Evolutionary conservation across 192 early-diverging fungal genomes (phyloP).

Genomic region (Coemansia sp.): DNA sequence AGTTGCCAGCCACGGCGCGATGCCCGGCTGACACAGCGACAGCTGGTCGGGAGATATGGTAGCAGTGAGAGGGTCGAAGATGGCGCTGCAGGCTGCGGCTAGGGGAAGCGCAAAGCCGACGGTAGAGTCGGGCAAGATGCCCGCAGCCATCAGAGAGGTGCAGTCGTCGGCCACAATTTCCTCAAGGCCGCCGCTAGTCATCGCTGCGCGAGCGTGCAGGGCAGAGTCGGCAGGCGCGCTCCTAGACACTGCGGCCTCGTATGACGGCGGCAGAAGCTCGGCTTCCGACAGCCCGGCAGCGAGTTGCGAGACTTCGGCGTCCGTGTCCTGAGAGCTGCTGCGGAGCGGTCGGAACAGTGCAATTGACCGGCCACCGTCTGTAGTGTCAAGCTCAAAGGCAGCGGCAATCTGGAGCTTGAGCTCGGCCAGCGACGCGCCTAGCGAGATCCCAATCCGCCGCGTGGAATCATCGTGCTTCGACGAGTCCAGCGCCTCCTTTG

Average conservation of each 20-base stretch:
- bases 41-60: background rate
- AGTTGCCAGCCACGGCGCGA: background rate
- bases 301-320: background rate
- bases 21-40: background rate
- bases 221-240: background rate
- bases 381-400: constrained; percentile 3
- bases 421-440: constrained; percentile 26
- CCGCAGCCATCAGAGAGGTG: constrained; percentile 11
- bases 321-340: background rate
- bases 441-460: constrained; percentile 23
- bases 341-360: constrained; percentile 9
- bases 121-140: constrained; percentile 23
- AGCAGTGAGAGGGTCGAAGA: constrained; percentile 1
- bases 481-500: background rate
- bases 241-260: constrained; percentile 16
- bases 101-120: constrained; percentile 15
- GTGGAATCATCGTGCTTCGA: background rate
- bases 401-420: constrained; percentile 21
- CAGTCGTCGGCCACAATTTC: constrained; percentile 2
- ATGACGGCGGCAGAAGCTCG: constrained; percentile 15
- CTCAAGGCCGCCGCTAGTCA: constrained; percentile 1
- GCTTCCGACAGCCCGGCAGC: background rate
- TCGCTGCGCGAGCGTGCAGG: background rate
- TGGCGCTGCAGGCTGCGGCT: background rate
- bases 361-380: background rate